Conservation (phyloP, 148 eudicot genomes). For the Rhododendron griersonianum region DNA sequence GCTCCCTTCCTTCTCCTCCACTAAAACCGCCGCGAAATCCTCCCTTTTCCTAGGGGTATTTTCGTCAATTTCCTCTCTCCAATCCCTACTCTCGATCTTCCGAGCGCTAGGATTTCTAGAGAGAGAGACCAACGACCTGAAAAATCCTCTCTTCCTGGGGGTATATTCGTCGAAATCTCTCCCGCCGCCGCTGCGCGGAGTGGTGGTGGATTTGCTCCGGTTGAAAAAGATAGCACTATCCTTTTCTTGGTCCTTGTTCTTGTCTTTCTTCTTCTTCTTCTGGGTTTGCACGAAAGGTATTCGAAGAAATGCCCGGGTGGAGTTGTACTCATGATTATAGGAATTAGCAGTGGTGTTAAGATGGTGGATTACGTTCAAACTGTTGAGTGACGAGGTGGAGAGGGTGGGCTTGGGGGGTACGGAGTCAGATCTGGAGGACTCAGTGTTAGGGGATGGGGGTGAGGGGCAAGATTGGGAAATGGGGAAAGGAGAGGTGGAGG, state of each 20-base stretch:
- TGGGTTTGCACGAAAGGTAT: slow-evolving; percentile 52
- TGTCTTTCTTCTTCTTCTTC: slow-evolving; percentile 29
- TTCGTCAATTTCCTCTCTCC: background rate
- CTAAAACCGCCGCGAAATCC: slow-evolving; percentile 27
- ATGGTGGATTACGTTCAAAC: background rate
- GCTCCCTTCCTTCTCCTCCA: slow-evolving; percentile 35
- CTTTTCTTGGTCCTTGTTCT: background rate
- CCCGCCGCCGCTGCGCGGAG: slow-evolving; percentile 3
- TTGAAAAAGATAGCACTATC: slow-evolving; percentile 27
- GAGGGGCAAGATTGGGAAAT: slow-evolving; percentile 28
- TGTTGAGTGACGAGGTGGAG: background rate
- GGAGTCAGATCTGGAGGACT: background rate
- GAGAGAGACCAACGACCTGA: slow-evolving; percentile 60
- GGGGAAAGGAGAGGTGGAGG: slow-evolving; percentile 63
- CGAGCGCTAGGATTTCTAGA: slow-evolving; percentile 11
- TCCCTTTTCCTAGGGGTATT: slow-evolving; percentile 9
- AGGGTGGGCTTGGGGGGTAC: background rate
- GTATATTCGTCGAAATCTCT: slow-evolving; percentile 19
- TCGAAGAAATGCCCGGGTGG: slow-evolving; percentile 6
- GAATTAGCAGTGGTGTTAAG: background rate
- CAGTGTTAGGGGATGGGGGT: slow-evolving; percentile 9
- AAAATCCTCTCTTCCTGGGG: slow-evolving; percentile 49
- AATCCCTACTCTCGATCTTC: background rate
- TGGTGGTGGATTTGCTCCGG: slow-evolving; percentile 65
- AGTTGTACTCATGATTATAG: background rate